phyloP scores from a whole-genome alignment of 2,329 filamentous ascomycete genomes.

The Verticillium tricorpus region DNA sequence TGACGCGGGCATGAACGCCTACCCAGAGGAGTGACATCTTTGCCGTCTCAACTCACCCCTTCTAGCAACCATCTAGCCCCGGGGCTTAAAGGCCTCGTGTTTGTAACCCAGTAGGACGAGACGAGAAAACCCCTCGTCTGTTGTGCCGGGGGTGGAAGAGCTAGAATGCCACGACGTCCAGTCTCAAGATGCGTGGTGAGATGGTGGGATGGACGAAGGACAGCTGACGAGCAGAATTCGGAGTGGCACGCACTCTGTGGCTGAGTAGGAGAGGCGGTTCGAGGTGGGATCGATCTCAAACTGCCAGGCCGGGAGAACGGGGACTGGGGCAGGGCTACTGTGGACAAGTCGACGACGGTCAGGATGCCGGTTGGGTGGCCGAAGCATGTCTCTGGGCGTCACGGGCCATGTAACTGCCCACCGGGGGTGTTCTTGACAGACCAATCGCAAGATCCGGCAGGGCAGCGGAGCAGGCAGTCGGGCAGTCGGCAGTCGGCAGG shows the following conservation, averaged over 20 bases:
- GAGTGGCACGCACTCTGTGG: neutral
- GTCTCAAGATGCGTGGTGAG: neutral
- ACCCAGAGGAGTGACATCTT: neutral
- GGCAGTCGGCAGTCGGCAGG: neutral
- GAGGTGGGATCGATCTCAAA: too few relatives aligned
- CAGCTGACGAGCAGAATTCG: neutral
- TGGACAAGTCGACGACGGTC: too few relatives aligned
- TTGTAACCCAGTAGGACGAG: neutral
- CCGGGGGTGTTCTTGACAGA: neutral
- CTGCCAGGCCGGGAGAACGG: too few relatives aligned
- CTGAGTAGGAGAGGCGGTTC: neutral
- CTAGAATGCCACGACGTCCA: neutral
- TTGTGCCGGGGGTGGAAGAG: neutral
- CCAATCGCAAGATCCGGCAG: neutral
- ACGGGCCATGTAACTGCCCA: neutral
- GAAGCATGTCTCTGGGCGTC: neutral
- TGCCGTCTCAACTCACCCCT: neutral
- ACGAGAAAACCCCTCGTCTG: neutral
- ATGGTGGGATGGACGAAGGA: neutral
- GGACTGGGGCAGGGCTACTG: too few relatives aligned
- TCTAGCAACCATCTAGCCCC: neutral
- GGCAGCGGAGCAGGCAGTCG: neutral
- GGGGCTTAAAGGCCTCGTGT: neutral
- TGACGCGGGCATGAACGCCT: neutral
- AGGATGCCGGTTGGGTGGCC: too few relatives aligned